Evolutionary conservation across 1,284 basidiomycete species (phyloP).

Genomic region (Cutaneotrichosporon dermatis): DNA sequence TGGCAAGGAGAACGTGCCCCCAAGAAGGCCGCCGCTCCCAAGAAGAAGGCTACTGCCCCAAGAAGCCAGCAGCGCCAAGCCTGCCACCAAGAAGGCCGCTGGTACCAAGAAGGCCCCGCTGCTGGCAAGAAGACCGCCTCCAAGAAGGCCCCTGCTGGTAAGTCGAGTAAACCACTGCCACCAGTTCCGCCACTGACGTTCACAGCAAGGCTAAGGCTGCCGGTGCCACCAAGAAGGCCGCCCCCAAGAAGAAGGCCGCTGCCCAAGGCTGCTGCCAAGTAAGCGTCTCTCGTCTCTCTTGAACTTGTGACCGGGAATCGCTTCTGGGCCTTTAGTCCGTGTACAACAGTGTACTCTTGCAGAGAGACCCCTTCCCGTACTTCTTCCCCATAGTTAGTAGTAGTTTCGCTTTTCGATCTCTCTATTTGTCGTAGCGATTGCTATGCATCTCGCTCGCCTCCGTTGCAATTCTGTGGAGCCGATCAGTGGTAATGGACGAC

Average conservation of each 20-base stretch:
- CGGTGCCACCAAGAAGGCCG: slow-evolving; percentile 11
- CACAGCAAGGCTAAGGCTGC: slow-evolving; percentile 18
- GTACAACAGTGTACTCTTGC: slow-evolving; percentile 3
- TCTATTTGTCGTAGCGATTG: neutral
- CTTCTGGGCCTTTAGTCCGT: slow-evolving; percentile 4
- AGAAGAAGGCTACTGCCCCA: slow-evolving; percentile 33
- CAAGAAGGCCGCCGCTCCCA: slow-evolving; percentile 29
- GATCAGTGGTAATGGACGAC: too few species aligned
- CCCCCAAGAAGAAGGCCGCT: slow-evolving; percentile 21
- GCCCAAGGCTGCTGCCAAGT: slow-evolving; percentile 49
- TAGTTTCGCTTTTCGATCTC: slow-evolving; percentile 13
- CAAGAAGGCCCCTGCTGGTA: slow-evolving; percentile 27
- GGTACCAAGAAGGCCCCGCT: slow-evolving; percentile 48
- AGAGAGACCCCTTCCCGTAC: slow-evolving; percentile 3
- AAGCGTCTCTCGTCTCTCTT: neutral
- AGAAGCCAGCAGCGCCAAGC: slow-evolving; percentile 25
- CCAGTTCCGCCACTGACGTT: neutral
- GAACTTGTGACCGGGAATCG: neutral
- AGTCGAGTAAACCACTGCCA: neutral
- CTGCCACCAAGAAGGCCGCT: slow-evolving; percentile 26
- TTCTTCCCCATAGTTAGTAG: neutral
- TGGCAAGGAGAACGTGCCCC: slow-evolving; percentile 56
- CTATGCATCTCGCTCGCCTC: slow-evolving; percentile 4
- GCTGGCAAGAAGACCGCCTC: slow-evolving; percentile 30
- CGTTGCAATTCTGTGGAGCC: neutral